Base-by-base conservation (phyloP, 306 rosid genomes). In the Argentina anserina region DNA sequence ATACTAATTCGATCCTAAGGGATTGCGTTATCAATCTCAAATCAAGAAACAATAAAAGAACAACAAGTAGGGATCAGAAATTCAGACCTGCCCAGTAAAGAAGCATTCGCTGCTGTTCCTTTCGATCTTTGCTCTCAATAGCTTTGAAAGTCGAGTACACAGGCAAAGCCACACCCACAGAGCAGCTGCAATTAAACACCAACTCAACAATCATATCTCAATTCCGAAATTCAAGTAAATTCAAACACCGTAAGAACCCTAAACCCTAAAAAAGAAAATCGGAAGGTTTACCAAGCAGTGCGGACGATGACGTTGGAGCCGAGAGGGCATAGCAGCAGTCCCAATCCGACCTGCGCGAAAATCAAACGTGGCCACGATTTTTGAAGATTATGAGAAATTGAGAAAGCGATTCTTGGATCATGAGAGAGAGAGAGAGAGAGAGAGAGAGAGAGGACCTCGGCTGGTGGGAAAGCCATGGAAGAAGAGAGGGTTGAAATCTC, bases 91-190 rank as follows among this genome's bases (percentile, higher is more conserved):
- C 86, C 89, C 91, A 87, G 75, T 87, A 87, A 14, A 75, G 69
- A 7, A 85, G 87, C 86, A 85, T 80, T 41, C 75, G 80, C 23
- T 85, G 84, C 43, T 84, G 89, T 56, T 87, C 84, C 42, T 37
- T 26, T 42, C 46, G 81, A 56, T 84, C 84, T 76, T 80, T 79
- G 63, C 67, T 73, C 86, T 87, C 91, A 47, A 87, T 80, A 50
- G 89, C 91, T 77, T 87, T 87, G 58, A 87, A 84, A 9, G 91
- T 85, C 9, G 81, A 84, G 81, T 80, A 87, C 42, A 87, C 83
- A 28, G 91, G 91, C 33, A 87, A 78, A 52, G 37, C 87, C 50
- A 83, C 69, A 43, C 87, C 89, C 42, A 76, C 78, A 76, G 87
- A 80, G 80, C 89, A 87, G 69, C 91, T 84, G 71, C 68, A 70